These are phyloP conservation scores for Collybia sp. DNA, from an alignment of 768 basidiomycete genomes.

Conservation along the genomic window DNA sequence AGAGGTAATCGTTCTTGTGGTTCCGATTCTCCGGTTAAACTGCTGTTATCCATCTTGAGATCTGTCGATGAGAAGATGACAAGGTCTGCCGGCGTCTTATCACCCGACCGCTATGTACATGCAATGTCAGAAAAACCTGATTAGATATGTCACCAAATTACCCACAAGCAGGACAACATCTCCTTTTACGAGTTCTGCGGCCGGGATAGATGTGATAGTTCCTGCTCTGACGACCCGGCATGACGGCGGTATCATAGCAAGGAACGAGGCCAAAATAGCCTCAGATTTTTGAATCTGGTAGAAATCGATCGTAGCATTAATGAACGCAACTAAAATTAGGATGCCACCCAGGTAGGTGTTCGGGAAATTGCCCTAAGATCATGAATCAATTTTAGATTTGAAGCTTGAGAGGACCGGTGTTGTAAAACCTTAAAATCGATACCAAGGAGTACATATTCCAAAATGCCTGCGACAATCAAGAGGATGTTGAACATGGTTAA, in stretches of 20 bases:
- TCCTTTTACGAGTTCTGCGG: slow-evolving; percentile 60
- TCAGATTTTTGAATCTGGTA: slow-evolving; percentile 72
- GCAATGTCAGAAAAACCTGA: slow-evolving; percentile 1
- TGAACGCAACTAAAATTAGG: slow-evolving; percentile 60
- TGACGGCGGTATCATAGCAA: slow-evolving; percentile 70
- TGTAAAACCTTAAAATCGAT: slow-evolving; percentile 49
- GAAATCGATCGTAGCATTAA: slow-evolving; percentile 70
- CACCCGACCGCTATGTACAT: slow-evolving; percentile 48
- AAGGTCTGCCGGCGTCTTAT: slow-evolving; percentile 70
- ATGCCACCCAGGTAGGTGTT: slow-evolving; percentile 72
- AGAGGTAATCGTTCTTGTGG: slow-evolving; percentile 54
- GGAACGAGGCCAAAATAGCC: slow-evolving; percentile 66
- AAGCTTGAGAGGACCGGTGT: too few relatives aligned
- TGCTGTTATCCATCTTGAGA: slow-evolving; percentile 68
- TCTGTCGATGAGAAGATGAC: slow-evolving; percentile 56
- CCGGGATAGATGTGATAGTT: slow-evolving; percentile 49
- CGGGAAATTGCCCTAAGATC: slow-evolving; percentile 45
- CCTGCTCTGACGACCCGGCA: slow-evolving; percentile 61
- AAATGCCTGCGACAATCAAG: slow-evolving; percentile 58
- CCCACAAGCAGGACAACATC: slow-evolving; percentile 60
- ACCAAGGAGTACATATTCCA: slow-evolving; percentile 63
- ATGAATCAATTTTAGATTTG: too few relatives aligned
- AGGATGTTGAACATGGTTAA: slow-evolving; percentile 65
- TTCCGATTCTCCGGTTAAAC: slow-evolving; percentile 67
- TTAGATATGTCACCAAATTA: slow-evolving; percentile 2